Evolutionary conservation across 495 filamentous ascomycete genomes (phyloP), one percentile per base, ranked within the genome.

Genomic region (Aspergillus egyptiacus): DNA sequence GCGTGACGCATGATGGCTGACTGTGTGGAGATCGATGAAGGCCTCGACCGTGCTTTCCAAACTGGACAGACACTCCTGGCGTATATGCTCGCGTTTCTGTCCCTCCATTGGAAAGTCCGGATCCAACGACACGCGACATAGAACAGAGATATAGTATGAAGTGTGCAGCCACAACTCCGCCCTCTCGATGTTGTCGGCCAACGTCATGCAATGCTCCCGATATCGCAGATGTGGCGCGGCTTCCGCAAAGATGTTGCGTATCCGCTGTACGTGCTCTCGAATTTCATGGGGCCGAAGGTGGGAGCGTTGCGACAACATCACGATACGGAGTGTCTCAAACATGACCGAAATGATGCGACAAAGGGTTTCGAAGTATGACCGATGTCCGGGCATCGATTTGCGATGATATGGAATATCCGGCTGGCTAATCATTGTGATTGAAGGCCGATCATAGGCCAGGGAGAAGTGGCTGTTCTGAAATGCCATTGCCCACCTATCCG

Each of bases 401-500:
- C 61, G 68, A 48, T 71, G 62, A 44, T 70, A 70, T 9, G 75
- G 69, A 36, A 79, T 75, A 23, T 74, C 70, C 3, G 70, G 68
- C 51, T 78, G 74, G 41, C 68, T 74, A 25, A 75, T 68, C 52
- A 75, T 73, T 4, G 74, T 76, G 23, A 76, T 75, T 4, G 77
- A 77, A 13, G 74, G 75, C 32, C 79, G 62, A 52, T 83, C 79
- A 64, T 81, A 83, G 4, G 77, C 76, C 18, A 83, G 72, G 5
- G 76, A 81, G 32, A 83, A 73, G 40, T 82, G 70, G 45, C 75
- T 78, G 48, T 83, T 80, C 50, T 82, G 79, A 63, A 80, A 83
- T 5, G 79, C 69, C 60, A 83, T 71, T 11, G 75, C 65, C 79
- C 79, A 83, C 70, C 68, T 71, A 33, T n/a, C n/a, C n/a, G n/a